Conservation (phyloP, 2,329 filamentous ascomycete species). For the Bretziella fagacearum region DNA sequence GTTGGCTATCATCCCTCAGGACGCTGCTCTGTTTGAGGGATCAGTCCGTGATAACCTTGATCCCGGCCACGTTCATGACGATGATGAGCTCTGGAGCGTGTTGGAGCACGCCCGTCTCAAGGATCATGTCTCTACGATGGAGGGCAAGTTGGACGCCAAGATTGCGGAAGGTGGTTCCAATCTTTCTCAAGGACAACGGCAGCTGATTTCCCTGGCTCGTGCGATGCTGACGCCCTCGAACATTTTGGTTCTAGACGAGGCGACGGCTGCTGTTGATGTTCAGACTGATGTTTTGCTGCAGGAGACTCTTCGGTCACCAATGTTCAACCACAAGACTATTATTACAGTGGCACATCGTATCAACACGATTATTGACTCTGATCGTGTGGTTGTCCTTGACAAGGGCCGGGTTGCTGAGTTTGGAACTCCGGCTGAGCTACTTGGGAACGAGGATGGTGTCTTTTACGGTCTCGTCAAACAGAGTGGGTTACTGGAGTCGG, state of each 20-base stretch:
- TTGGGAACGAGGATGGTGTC: constrained; percentile 54
- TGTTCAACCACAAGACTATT: constrained; percentile 84
- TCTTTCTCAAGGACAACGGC: constrained; percentile 83
- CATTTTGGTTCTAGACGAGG: constrained; percentile 92
- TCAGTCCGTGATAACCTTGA: constrained; percentile 90
- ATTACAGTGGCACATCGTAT: constrained; percentile 97
- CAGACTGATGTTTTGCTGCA: constrained; percentile 53
- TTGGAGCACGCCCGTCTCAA: constrained; percentile 87
- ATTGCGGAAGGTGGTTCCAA: constrained; percentile 94
- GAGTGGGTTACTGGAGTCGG: constrained; percentile 48
- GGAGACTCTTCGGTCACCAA: constrained; percentile 41
- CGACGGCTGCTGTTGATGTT: constrained; percentile 60
- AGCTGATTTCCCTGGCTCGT: constrained; percentile 82
- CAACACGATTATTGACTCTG: constrained; percentile 82
- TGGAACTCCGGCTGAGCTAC: constrained; percentile 64
- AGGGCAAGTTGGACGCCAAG: constrained; percentile 73
- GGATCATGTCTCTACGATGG: constrained; percentile 74
- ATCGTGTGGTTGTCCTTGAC: constrained; percentile 86
- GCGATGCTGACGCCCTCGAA: constrained; percentile 91
- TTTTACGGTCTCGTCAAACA: constrained; percentile 90
- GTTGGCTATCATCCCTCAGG: constrained; percentile 92
- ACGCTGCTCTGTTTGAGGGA: constrained; percentile 88
- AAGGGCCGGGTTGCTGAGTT: constrained; percentile 84
- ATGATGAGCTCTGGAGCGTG: constrained; percentile 93
- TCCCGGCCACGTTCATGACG: constrained; percentile 84